Base-by-base conservation (phyloP, 2,329 filamentous ascomycete species). In the Trichoderma oligosporum region DNA sequence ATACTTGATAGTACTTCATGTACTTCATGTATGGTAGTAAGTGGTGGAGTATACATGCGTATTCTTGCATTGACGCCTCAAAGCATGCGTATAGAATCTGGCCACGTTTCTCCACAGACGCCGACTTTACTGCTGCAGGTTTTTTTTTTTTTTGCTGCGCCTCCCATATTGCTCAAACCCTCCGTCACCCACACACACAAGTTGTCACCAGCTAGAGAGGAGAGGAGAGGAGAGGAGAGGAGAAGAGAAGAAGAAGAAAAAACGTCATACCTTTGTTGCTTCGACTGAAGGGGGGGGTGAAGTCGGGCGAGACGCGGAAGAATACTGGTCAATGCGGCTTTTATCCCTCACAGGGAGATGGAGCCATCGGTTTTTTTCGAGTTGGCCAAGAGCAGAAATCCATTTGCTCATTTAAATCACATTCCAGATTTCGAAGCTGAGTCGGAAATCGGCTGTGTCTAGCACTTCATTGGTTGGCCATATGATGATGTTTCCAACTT, bases 71-170 rank as follows among this genome's bases (percentile, higher is more conserved):
- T n/a, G n/a, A n/a, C n/a, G n/a, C n/a, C n/a, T n/a, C n/a, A n/a
- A n/a, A n/a, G n/a, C 49, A 52, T 60, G 47, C 64, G 62, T 68
- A 66, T 67, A 60, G 60, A 62, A 66, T 61, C 49, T 45, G 63
- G 64, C 66, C 63, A 69, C 65, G 64, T 71, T 62, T 68, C 63
- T 49, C 56, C 53, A 54, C 39, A 47, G 33, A 61, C 38, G 46
- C 31, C 45, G 47, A 36, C 44, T 25, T n/a, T n/a, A 35, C 38
- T 47, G 42, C 55, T 61, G 51, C 55, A 60, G 39, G 39, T 35
- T n/a, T n/a, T n/a, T n/a, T n/a, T n/a, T n/a, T n/a, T n/a, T n/a
- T n/a, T 51, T 52, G 55, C 59, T 60, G 59, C 61, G 59, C 54
- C 56, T 42, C 48, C n/a, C 39, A 53, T 45, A 53, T 33, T 39